These are phyloP conservation scores for Emergomyces orientalis DNA, from an alignment of 2,329 filamentous ascomycete genomes.

Conservation along the genomic window DNA sequence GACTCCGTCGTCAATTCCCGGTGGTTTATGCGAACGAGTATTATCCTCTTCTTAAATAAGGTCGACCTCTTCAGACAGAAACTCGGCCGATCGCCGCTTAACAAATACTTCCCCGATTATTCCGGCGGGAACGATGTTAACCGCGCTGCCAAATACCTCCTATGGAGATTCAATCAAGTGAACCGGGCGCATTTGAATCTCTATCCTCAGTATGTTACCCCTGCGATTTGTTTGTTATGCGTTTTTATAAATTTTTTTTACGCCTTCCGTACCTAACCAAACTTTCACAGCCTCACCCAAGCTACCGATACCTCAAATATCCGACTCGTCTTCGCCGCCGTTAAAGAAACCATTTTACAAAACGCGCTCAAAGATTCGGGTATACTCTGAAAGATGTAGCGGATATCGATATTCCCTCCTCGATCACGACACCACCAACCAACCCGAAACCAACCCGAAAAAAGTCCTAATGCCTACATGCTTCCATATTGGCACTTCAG, in stretches of 20 bases:
- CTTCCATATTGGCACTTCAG: neutral
- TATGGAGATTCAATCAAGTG: slow-evolving; percentile 98
- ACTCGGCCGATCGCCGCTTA: slow-evolving; percentile 75
- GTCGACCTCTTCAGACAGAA: slow-evolving; percentile 98
- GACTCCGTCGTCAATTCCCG: slow-evolving; percentile 97
- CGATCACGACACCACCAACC: neutral
- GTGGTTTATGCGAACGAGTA: slow-evolving; percentile 98
- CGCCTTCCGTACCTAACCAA: slow-evolving; percentile 19
- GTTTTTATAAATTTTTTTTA: neutral
- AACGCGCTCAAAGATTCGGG: slow-evolving; percentile 97
- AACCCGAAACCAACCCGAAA: neutral
- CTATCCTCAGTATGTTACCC: slow-evolving; percentile 71
- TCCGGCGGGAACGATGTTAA: slow-evolving; percentile 97
- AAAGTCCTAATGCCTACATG: slow-evolving; percentile 4
- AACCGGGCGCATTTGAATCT: slow-evolving; percentile 92
- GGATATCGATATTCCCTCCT: neutral
- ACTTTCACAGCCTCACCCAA: slow-evolving; percentile 74
- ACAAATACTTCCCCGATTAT: slow-evolving; percentile 96
- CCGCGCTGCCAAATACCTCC: slow-evolving; percentile 90
- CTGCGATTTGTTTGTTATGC: neutral
- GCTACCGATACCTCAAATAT: slow-evolving; percentile 98
- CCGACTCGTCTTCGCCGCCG: slow-evolving; percentile 90
- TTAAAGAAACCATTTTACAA: slow-evolving; percentile 97
- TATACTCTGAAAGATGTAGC: slow-evolving; percentile 56
- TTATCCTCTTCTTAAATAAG: slow-evolving; percentile 98